Evolutionary conservation across 768 basidiomycete genomes (phyloP), one percentile per base, ranked within the genome.

Genomic region (Pisolithus sp.): DNA sequence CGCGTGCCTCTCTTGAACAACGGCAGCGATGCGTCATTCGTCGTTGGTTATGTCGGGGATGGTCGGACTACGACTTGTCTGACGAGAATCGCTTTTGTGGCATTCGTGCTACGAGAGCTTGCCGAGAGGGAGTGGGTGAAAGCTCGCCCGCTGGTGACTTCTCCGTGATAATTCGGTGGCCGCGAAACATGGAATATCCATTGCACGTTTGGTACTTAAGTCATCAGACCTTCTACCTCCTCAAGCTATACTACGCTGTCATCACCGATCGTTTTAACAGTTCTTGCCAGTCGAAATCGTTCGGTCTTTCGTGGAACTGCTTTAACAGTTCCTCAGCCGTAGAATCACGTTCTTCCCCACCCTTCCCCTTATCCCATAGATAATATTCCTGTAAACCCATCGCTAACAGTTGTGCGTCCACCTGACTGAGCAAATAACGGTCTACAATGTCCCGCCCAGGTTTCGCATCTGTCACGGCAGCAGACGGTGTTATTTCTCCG

Each of bases 361-460:
- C 59, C 59, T 57, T 55, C 24, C 18, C 51, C 41, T 64, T 67
- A 39, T 72, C 68, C 80, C 87, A 85, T 45, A 92, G 66, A 61
- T 94, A 98, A 68, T 94, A 94, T 58, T 80, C 81, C 69, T 97
- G 94, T 31, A 93, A 13, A 13, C 81, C 80, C 68, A 96, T 71
- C 0, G 86, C 79, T 37, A 98, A 76, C 34, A 89, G 57, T 56
- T 96, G 93, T 0, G 93, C 91, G 58, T 96, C 93, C 49, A 81
- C 76, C 64, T 93, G 89, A 51, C 70, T 75, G 37, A 97, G 67
- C 66, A 90, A 67, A 60, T 76, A 88, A 31, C 74, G 69, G 20
- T 50, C 50, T 7, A 46, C 12, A 15, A 21, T 36, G 31, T 56
- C 59, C 38, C 54, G 50, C 51, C 71, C 74, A 44, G 75, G 70